phyloP scores from a whole-genome alignment of 2,329 filamentous ascomycete genomes.

The Penicillium sp. region DNA sequence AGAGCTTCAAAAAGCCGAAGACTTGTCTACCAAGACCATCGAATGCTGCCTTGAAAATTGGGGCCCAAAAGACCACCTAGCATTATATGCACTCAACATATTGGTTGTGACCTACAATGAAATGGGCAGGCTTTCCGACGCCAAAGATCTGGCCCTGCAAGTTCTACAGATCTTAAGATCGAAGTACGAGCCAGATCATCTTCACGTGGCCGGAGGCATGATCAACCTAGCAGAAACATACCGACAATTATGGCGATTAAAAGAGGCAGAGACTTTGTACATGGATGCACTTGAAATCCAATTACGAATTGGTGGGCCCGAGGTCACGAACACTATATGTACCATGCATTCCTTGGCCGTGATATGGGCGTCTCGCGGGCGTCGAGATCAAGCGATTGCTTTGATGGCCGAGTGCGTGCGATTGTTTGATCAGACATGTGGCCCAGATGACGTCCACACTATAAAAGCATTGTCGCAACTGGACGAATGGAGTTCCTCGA shows the following conservation, averaged over 20 bases:
- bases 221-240: not conserved
- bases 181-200: not conserved
- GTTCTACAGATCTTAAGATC: not conserved
- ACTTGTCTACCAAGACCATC: no score
- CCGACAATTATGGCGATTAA: not conserved
- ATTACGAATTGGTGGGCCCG: not conserved
- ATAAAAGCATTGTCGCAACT: not conserved
- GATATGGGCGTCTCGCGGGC: not conserved
- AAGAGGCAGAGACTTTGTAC: not conserved
- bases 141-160: not conserved
- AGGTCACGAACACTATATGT: not conserved
- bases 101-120: constrained; percentile 6
- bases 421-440: not conserved
- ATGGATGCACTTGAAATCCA: not conserved
- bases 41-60: no score
- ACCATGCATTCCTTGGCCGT: not conserved
- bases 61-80: no score
- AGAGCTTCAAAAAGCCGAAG: no score
- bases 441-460: not conserved
- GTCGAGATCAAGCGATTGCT: not conserved
- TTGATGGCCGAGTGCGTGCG: constrained; percentile 1
- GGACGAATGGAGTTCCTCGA: constrained; percentile 1
- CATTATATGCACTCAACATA: no score
- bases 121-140: not conserved
- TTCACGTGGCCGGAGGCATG: not conserved